Evolutionary conservation across 768 basidiomycete species (phyloP), one percentile per base, ranked within the genome.

Genomic region (Tylopilus cervinicoccineus): DNA sequence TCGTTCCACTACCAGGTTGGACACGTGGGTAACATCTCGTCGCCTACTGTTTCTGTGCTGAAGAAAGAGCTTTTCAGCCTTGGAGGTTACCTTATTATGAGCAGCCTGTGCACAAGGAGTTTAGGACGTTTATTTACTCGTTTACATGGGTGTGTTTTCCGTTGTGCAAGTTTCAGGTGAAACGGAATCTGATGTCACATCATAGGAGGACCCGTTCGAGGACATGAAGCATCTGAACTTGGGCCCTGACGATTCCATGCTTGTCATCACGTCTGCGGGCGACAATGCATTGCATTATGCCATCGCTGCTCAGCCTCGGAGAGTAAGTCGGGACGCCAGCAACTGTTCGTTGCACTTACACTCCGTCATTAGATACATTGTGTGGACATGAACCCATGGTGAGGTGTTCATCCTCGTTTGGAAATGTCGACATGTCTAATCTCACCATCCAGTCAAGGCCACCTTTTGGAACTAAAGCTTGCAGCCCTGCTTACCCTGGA

Each of bases 231-330:
- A 79, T 56, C 69, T 90, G 6, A 59, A 80, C 14, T 64, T 89
- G 48, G 74, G 76, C 17, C 64, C 67, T 29, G 73, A 83, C 12
- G 87, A 90, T 66, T 75, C 79, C 1, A 75, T 89, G 60, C 73
- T 89, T 12, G 80, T 82, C 16, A 88, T 90, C 57, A 88, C 86
- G 1, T 82, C 80, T 43, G 88, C 85, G 3, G 87, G 87, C 0
- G 87, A 88, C 64, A 90, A 90, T 61, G 84, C 85, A 3, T 70
- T 90, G 29, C 86, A 88, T 61, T 90, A 90, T 53, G 86, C 85
- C 8, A 81, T 85, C 47, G 75, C 73, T n/a, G 80, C 79, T 2
- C 63, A 72, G 26, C 84, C 84, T 3, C 71, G 77, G 47, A 70
- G 77, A 39, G 77, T 79, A 51, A 41, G 73, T 57, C 24, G 38